Percentiles rank a stretch among this genome's conserved stretches.
These are phyloP conservation scores for Talinum fruticosum DNA, from an alignment of 148 eudicot species.

Conservation along the genomic window DNA sequence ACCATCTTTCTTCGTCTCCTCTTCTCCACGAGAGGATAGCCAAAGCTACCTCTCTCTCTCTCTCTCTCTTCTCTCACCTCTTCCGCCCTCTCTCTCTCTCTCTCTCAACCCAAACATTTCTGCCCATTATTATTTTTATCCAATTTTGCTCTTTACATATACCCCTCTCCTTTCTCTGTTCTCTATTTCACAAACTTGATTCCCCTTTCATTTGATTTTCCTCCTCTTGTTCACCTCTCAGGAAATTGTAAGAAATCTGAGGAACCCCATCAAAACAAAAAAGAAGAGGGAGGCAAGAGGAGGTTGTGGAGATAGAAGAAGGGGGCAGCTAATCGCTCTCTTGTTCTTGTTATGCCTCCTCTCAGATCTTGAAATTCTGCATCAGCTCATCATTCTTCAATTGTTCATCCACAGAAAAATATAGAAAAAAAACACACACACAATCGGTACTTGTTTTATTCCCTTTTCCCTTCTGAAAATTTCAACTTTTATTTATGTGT, in stretches of 20 bases:
- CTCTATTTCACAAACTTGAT: neutral
- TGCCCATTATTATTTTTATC: slow-evolving; percentile 33
- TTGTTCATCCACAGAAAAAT: neutral
- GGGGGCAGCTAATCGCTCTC: slow-evolving; percentile 57
- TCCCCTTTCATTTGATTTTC: slow-evolving; percentile 19
- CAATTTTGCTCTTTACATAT: slow-evolving; percentile 35
- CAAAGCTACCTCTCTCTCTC: slow-evolving; percentile 34
- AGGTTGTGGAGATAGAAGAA: slow-evolving; percentile 32
- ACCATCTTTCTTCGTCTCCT: slow-evolving; percentile 60
- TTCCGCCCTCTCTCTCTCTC: slow-evolving; percentile 29
- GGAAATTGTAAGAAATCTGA: slow-evolving; percentile 15
- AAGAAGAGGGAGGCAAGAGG: slow-evolving; percentile 11
- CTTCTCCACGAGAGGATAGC: slow-evolving; percentile 64
- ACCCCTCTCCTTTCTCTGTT: slow-evolving; percentile 31
- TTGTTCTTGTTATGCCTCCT: slow-evolving; percentile 54
- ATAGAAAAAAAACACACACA: neutral
- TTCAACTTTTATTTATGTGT: slow-evolving; percentile 14
- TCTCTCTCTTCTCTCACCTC: slow-evolving; percentile 31
- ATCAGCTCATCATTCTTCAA: neutral
- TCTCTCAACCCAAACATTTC: slow-evolving; percentile 18
- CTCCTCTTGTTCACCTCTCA: slow-evolving; percentile 16
- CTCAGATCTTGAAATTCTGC: slow-evolving; percentile 51
- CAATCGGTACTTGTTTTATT: slow-evolving; percentile 25
- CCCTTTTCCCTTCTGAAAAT: slow-evolving; percentile 13
- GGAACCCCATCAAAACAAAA: slow-evolving; percentile 11